Percentiles rank a stretch among this genome's conserved stretches.
These are phyloP conservation scores for Trichoderma citrinoviride DNA, from an alignment of 2,329 filamentous ascomycete genomes.

Conservation along the genomic window DNA sequence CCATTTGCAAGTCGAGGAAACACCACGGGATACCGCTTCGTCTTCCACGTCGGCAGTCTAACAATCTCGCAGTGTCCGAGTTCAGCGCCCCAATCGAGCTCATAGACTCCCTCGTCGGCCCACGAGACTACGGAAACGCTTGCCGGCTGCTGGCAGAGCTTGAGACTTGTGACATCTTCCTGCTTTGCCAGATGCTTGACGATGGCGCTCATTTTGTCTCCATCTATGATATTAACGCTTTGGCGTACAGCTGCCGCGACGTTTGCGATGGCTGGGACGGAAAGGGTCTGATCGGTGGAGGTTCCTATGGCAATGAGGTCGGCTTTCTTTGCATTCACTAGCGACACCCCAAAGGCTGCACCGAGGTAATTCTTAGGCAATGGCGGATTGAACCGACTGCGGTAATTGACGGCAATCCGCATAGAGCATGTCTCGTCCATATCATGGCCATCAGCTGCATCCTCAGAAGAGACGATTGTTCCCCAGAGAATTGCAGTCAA, in stretches of 20 bases:
- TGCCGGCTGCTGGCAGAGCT: background rate
- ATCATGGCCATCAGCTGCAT: background rate
- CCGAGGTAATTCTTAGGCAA: conserved; percentile 9
- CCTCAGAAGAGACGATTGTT: background rate
- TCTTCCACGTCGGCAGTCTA: conserved; percentile 2
- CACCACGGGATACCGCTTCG: conserved; percentile 9
- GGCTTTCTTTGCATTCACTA: conserved; percentile 2
- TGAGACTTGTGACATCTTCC: background rate
- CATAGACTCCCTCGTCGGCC: conserved; percentile 10
- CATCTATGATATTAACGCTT: background rate
- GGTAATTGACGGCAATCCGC: conserved; percentile 8
- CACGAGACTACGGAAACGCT: conserved; percentile 8
- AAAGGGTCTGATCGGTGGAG: background rate
- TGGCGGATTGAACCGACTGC: background rate
- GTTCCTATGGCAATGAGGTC: background rate
- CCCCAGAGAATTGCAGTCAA: conserved; percentile 13
- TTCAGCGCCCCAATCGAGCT: conserved; percentile 10
- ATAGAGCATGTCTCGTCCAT: background rate
- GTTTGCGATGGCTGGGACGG: background rate
- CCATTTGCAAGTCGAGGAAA: conserved; percentile 13
- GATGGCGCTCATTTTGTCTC: background rate
- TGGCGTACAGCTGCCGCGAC: conserved; percentile 4
- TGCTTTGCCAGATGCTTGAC: background rate
- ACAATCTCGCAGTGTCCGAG: background rate
- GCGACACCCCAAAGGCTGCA: conserved; percentile 1